phyloP scores from a whole-genome alignment of 768 basidiomycete species.

The Chalciporus sphaerocephalus region DNA sequence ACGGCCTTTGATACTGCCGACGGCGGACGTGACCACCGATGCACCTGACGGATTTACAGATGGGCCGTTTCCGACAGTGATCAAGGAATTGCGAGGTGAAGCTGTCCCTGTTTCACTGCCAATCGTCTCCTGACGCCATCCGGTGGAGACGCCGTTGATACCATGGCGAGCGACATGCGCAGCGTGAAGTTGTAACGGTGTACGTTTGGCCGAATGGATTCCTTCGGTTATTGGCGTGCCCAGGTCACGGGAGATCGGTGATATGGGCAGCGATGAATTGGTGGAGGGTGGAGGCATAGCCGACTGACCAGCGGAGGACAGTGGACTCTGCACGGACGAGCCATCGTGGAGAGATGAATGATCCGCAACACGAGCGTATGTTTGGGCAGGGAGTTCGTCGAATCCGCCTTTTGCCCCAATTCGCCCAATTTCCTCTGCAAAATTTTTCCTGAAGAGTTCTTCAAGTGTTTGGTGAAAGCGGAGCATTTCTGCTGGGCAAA shows the following conservation, averaged over 20 bases:
- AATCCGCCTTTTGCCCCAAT: constrained; percentile 56
- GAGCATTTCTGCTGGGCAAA: constrained; percentile 86
- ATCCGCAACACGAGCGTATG: constrained; percentile 41
- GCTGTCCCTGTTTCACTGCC: constrained; percentile 40
- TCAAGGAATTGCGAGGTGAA: constrained; percentile 71
- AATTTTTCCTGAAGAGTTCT: constrained; percentile 81
- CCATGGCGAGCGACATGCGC: constrained; percentile 81
- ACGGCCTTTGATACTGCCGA: constrained; percentile 66
- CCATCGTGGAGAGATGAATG: constrained; percentile 45
- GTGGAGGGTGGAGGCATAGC: constrained; percentile 47
- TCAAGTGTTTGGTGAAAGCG: constrained; percentile 89
- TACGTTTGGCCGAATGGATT: constrained; percentile 45
- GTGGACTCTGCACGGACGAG: constrained; percentile 43
- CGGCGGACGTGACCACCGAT: constrained; percentile 59
- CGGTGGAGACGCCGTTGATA: constrained; percentile 75
- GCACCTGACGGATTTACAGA: constrained; percentile 42
- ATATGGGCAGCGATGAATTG: constrained; percentile 39
- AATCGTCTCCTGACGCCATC: constrained; percentile 53
- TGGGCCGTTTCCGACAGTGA: constrained; percentile 58
- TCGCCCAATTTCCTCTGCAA: constrained; percentile 74
- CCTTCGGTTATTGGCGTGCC: constrained; percentile 7
- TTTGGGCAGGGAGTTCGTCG: constrained; percentile 41
- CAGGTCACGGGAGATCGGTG: constrained; percentile 31
- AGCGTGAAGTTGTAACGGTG: constrained; percentile 74
- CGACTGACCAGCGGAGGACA: constrained; percentile 44